These are phyloP conservation scores for Acanthamoeba castellanii DNA, from an alignment of 208 protist genomes.

Conservation along the genomic window DNA sequence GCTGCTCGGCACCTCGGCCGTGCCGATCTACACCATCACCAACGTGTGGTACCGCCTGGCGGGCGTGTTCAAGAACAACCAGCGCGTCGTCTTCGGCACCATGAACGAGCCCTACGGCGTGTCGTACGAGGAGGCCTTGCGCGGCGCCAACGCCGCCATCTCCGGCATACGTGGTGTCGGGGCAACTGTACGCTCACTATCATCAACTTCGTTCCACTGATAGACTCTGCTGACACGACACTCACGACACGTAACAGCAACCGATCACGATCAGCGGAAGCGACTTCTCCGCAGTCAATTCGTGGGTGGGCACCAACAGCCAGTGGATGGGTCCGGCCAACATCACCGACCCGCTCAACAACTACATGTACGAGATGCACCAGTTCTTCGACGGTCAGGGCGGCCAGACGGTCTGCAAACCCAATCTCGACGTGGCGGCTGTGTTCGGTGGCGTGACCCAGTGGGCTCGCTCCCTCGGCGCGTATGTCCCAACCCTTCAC, in stretches of 20 bases:
- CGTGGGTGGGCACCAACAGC: constrained; percentile 8
- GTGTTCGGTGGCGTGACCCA: not conserved
- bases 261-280: not conserved
- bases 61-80: not conserved
- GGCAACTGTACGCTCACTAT: not conserved
- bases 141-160: not conserved
- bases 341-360: constrained; percentile 12
- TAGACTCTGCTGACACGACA: too few species aligned
- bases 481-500: too few species aligned
- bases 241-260: not conserved
- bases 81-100: constrained; percentile 3
- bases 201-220: not conserved
- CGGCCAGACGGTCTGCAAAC: not conserved
- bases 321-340: not conserved
- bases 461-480: not conserved
- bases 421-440: not conserved
- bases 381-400: constrained; percentile 35
- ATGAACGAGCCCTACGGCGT: constrained; percentile 22
- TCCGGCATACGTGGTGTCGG: not conserved
- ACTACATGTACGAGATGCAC: not conserved
- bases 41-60: constrained; percentile 34
- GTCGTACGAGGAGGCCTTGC: not conserved
- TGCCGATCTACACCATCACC: not conserved
- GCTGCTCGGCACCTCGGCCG: not conserved
- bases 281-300: not conserved